Conservation (phyloP, 1,139 yeast genomes). For the Hemisphaericaspora xylanilytica region DNA sequence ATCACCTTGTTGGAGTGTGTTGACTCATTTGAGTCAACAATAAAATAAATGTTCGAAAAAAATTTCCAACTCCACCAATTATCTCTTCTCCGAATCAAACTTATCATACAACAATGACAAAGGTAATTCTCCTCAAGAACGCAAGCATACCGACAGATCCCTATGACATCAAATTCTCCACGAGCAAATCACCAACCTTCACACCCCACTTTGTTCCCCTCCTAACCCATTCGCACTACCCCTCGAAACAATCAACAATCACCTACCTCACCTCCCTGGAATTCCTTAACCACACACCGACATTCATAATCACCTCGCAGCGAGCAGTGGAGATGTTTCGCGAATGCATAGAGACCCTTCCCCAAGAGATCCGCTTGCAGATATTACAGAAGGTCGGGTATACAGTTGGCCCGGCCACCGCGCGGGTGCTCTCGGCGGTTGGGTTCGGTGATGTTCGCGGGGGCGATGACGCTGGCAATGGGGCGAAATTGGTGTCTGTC, state of each 20-base stretch:
- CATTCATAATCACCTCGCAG: conserved; percentile 81
- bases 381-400: conserved; percentile 57
- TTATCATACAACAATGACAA: conserved; percentile 4
- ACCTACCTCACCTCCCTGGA: conserved; percentile 38
- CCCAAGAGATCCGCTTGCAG: conserved; percentile 15
- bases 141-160: conserved; percentile 65
- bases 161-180: conserved; percentile 44
- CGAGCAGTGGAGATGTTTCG: conserved; percentile 82
- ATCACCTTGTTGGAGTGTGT: too few species aligned
- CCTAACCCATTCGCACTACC: conserved; percentile 54
- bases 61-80: not conserved
- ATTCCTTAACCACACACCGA: conserved; percentile 34
- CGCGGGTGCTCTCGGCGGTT: conserved; percentile 49
- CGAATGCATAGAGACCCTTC: conserved; percentile 35
- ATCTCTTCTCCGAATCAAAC: not conserved
- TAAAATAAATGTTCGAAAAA: not conserved
- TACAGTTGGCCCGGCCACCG: conserved; percentile 93
- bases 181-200: conserved; percentile 23
- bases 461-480: conserved; percentile 79
- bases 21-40: too few species aligned
- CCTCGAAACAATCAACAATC: conserved; percentile 45
- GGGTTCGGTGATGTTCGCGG: conserved; percentile 76
- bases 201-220: conserved; percentile 63
- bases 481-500: conserved; percentile 62
- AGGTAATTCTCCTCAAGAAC: conserved; percentile 57